phyloP scores from a whole-genome alignment of 2,329 filamentous ascomycete species.

The Sporothrix euskadiensis region DNA sequence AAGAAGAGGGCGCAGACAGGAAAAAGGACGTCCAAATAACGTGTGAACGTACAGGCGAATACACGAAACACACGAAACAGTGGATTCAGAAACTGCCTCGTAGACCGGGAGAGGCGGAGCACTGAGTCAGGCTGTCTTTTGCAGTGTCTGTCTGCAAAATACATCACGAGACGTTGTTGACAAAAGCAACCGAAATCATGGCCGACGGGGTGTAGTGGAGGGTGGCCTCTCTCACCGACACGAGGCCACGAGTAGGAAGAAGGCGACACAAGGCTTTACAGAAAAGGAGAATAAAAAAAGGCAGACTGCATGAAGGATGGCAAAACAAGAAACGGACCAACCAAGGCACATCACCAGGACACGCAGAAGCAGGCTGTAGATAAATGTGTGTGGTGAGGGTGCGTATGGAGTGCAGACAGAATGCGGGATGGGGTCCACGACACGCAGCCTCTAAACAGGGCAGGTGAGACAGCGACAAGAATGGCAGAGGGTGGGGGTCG shows the following conservation, averaged over 20 bases:
- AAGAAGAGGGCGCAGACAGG: not conserved
- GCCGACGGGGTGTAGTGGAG: not conserved
- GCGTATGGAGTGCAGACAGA: not conserved
- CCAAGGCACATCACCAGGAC: not conserved
- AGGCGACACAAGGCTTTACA: not conserved
- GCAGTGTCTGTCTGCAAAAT: not conserved
- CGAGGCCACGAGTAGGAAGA: constrained; percentile 8
- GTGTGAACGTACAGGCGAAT: not conserved
- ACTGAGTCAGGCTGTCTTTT: not conserved
- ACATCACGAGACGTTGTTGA: not conserved
- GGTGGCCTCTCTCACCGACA: not conserved
- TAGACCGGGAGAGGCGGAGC: not conserved
- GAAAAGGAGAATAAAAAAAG: not conserved
- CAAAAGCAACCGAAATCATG: not conserved
- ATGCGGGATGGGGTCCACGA: not conserved
- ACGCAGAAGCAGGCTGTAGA: not conserved
- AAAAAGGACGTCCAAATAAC: not conserved
- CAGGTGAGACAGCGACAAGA: constrained; percentile 1
- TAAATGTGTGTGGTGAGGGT: not conserved
- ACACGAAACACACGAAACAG: not conserved
- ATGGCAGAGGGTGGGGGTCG: not conserved
- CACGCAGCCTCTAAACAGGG: not conserved
- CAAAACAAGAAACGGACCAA: not conserved
- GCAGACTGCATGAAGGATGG: not conserved
- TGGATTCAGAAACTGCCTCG: constrained; percentile 5